Percentiles rank a stretch among this genome's conserved stretches.
Evolutionary conservation across 805 yeast genomes (phyloP).

Genomic region (Kodamaea restingae): DNA sequence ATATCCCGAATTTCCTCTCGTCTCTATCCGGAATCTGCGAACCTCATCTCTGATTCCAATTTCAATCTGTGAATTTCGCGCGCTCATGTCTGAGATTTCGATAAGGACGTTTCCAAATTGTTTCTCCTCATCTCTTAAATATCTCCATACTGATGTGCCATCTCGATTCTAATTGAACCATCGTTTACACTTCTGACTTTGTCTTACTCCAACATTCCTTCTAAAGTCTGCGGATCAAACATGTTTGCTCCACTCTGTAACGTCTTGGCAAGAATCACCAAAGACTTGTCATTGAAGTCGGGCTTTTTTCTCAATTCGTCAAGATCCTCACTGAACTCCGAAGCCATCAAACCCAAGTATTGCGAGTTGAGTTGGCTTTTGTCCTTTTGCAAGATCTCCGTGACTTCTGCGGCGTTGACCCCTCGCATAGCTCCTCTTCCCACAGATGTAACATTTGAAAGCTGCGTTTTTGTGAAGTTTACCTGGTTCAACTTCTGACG

Average conservation of each 20-base stretch:
- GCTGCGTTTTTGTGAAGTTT: slow-evolving; percentile 24
- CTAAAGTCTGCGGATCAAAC: slow-evolving; percentile 51
- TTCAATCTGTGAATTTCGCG: too few species aligned
- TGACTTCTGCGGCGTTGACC: slow-evolving; percentile 15
- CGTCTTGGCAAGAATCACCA: slow-evolving; percentile 53
- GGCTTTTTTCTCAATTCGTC: slow-evolving; percentile 58
- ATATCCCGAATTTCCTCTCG: too few species aligned
- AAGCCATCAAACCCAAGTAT: slow-evolving; percentile 53
- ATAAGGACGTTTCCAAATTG: too few species aligned
- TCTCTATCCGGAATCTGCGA: too few species aligned
- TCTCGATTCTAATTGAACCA: too few species aligned
- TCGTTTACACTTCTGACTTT: too few species aligned
- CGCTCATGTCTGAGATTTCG: too few species aligned
- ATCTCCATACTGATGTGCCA: too few species aligned
- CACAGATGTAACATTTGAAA: slow-evolving; percentile 13
- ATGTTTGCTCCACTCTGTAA: slow-evolving; percentile 56
- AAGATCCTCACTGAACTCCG: slow-evolving; percentile 57
- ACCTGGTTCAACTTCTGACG: slow-evolving; percentile 19
- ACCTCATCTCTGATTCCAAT: too few species aligned
- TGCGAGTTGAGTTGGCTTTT: slow-evolving; percentile 42
- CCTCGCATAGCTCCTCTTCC: slow-evolving; percentile 13
- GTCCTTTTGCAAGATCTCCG: slow-evolving; percentile 23
- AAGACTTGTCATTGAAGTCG: slow-evolving; percentile 56
- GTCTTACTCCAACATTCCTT: slow-evolving; percentile 15
- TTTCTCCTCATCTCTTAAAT: too few species aligned